Base-by-base conservation (phyloP, 2,329 filamentous ascomycete genomes). In the Byssochlamys sp. region DNA sequence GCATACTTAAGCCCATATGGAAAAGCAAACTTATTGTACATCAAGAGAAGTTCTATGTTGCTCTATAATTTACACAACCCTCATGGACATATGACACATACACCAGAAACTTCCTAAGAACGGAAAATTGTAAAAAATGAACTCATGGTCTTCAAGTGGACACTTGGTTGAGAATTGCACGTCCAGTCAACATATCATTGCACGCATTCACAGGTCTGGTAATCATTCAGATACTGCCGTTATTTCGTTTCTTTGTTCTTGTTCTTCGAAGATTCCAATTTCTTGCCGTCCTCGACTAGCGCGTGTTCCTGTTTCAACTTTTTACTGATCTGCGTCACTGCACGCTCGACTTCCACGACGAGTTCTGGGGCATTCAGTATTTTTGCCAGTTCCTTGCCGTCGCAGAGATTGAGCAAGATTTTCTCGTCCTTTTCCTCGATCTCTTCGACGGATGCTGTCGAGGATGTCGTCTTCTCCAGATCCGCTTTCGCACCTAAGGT, bases 261-360 rank as follows among this genome's bases (percentile, higher is more conserved):
- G 24, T 54, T 27, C 24, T 26, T 29, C 52, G 54, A 54, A 28
- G 52, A n/a, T 28, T 55, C 49, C 29, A 53, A 27, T 24, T 35
- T 10, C 31, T 55, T 55, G 2, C 57, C 57, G 35, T 68, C 55
- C 27, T 68, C 59, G 11, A 60, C 55, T 24, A 63, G 55, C 39
- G 60, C 53, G 35, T 63, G 58, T 49, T 68, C 57, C 7, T 64
- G 58, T 39, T 67, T 58, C 7, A 77, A 63, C 45, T 73, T 68
- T 56, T 74, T 69, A 33, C 71, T 80, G 2, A 91, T 85, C 71
- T 92, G 89, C 78, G 85, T 85, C 58, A 90, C 84, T 4, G 89
- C 89, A 50, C 89, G 78, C 67, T 91, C 88, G 0, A 91, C 78
- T 69, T 91, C 89, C 14, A 86, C 76, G 56, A 85, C 83, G 27